A percentile compares a stretch with the other conserved stretches of the same genome.
Evolutionary conservation across 2,329 filamentous ascomycete species (phyloP).

Genomic region (Gremmenia infestans): DNA sequence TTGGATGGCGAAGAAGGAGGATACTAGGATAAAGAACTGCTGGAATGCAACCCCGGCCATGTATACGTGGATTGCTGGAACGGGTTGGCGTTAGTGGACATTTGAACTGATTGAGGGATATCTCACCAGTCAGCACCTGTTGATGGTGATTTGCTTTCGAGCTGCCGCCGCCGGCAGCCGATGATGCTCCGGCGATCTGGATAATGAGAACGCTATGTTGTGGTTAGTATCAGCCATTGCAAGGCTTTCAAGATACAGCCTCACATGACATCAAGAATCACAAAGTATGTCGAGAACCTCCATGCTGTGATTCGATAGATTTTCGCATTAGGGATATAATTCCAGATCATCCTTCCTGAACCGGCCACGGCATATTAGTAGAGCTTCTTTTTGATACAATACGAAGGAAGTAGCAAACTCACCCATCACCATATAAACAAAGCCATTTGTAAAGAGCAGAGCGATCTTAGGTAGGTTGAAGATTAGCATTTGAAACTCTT

Average conservation of each 20-base stretch:
- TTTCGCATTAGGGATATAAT: constrained; percentile 18
- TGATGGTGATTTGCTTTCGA: constrained; percentile 10
- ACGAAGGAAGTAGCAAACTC: constrained; percentile 36
- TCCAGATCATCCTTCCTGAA: constrained; percentile 27
- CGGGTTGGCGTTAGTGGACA: constrained; percentile 15
- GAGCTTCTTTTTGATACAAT: constrained; percentile 11
- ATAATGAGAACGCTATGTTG: constrained; percentile 21
- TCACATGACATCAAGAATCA: constrained; percentile 26
- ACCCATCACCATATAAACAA: constrained; percentile 33
- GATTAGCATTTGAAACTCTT: too few relatives aligned
- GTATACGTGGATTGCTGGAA: constrained; percentile 37
- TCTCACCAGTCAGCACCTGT: constrained; percentile 12
- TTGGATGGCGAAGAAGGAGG: constrained; percentile 35
- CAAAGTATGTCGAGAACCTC: constrained; percentile 24
- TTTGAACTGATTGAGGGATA: not conserved
- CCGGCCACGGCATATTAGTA: not conserved
- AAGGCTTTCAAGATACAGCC: constrained; percentile 1
- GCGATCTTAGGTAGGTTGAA: constrained; percentile 11
- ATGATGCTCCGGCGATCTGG: constrained; percentile 16
- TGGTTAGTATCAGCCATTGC: constrained; percentile 1
- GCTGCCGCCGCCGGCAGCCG: constrained; percentile 33
- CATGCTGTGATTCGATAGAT: constrained; percentile 19
- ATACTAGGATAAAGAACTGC: constrained; percentile 42
- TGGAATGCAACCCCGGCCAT: constrained; percentile 49
- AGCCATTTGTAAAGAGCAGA: constrained; percentile 32